Conservation (phyloP, 441 rosid genomes). For the Breynia disticha region DNA sequence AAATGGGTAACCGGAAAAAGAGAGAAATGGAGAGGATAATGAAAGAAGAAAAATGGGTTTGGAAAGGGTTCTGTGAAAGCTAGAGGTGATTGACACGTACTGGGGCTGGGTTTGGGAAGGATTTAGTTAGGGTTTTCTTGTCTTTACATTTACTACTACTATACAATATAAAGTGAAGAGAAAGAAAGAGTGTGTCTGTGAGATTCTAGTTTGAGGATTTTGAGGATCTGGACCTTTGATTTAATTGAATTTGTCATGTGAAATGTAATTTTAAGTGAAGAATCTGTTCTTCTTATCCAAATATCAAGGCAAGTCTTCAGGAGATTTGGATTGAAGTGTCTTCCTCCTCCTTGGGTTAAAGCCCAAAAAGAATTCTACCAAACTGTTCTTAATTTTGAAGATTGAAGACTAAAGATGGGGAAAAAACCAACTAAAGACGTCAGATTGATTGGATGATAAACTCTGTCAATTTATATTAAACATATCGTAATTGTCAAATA, state of each 20-base stretch:
- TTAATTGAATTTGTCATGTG: neutral
- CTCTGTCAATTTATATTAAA: no score
- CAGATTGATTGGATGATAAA: no score
- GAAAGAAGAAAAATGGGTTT: neutral
- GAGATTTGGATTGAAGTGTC: no score
- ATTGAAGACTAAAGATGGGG: no score
- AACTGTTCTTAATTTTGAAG: no score
- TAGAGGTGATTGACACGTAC: constrained; percentile 23
- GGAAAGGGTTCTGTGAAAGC: neutral
- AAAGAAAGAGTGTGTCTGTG: neutral
- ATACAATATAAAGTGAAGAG: no score
- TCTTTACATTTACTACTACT: no score
- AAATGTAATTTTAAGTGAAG: neutral
- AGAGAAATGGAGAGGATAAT: neutral
- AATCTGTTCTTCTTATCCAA: neutral
- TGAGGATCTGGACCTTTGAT: neutral
- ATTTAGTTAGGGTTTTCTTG: neutral
- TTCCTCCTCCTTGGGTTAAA: no score
- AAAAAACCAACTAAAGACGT: no score
- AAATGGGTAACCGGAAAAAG: constrained; percentile 23
- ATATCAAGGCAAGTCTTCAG: no score
- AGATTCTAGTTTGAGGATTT: neutral
- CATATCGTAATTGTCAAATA: no score
- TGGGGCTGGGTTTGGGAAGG: constrained; percentile 13
- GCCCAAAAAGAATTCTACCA: no score